Base-by-base conservation (phyloP, 2,329 filamentous ascomycete genomes). In the Parastagonospora avenae region DNA sequence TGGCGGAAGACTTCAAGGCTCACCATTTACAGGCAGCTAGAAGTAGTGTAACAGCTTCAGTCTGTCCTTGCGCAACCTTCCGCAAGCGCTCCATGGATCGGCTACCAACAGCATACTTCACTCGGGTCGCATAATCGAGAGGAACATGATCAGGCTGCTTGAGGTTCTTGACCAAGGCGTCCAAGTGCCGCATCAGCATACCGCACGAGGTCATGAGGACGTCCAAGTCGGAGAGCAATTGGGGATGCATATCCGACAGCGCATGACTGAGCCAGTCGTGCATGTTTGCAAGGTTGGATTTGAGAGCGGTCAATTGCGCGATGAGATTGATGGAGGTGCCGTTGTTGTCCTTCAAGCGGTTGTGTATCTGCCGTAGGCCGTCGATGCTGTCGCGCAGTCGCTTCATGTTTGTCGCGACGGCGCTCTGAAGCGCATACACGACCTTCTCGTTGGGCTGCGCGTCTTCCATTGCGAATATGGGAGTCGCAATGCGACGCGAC, bases 211-310 rank as follows among this genome's bases (percentile, higher is more conserved):
- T 57, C 58, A 68, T 67, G 24, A 73, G 49, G n/a, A 73, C 44
- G 27, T 66, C 63, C 53, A 73, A 51, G 43, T 73, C 70, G 8
- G 61, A 62, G 24, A 73, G 67, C 24, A 73, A 60, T 46, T 73
- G 70, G 11, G 66, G 62, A 41, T 73, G 70, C 58, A 73, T 57
- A 46, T 72, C 68, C 37, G 62, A 56, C 43, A 72, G 61, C 2
- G 63, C 65, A 60, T 64, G 67, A 19, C 66, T 66, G 48, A 73
- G 64, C 68, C 67, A 71, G 49, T 72, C 68, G 38, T 67, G 64
- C 54, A 72, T 70, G 48, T 67, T 68, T 11, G 59, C 63, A 39
- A 72, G 62, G 39, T 64, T 69, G 11, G 69, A 68, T 46, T 70
- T 72, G 36, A 73, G 48, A 1, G 69, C 62, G 1, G 69, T 69